These are phyloP conservation scores for Rhodofomes roseus DNA, from an alignment of 1,284 basidiomycete genomes.

Conservation along the genomic window DNA sequence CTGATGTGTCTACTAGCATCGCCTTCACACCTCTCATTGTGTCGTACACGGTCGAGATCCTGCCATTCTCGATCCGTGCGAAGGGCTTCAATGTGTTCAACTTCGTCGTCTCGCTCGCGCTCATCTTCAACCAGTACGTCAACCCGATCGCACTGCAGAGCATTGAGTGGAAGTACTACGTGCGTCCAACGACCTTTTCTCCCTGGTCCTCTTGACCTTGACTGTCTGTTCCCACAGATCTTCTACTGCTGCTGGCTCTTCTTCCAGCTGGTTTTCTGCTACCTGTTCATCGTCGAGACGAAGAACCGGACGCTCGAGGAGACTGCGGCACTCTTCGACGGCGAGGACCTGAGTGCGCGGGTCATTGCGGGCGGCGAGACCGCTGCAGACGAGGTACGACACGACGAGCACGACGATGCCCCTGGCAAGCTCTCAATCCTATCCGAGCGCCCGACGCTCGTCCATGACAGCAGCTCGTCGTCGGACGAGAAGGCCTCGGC, in stretches of 20 bases:
- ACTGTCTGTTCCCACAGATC: constrained; percentile 34
- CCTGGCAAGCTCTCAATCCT: constrained; percentile 29
- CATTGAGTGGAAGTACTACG: constrained; percentile 51
- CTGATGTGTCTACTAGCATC: constrained; percentile 35
- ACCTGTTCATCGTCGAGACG: constrained; percentile 69
- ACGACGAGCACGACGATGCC: constrained; percentile 24
- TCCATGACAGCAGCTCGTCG: not conserved
- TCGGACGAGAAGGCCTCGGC: not conserved
- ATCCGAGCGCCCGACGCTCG: not conserved
- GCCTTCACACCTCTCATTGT: constrained; percentile 75
- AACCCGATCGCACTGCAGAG: constrained; percentile 67
- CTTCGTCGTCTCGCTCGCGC: constrained; percentile 59
- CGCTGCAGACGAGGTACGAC: constrained; percentile 23
- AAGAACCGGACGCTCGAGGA: constrained; percentile 71
- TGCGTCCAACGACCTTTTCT: constrained; percentile 13
- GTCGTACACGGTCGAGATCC: constrained; percentile 72
- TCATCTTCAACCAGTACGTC: constrained; percentile 80
- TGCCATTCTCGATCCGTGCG: constrained; percentile 69
- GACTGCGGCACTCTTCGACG: constrained; percentile 72
- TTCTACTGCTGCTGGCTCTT: constrained; percentile 67
- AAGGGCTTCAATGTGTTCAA: constrained; percentile 77
- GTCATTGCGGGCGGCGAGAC: constrained; percentile 29
- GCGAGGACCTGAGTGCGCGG: constrained; percentile 45
- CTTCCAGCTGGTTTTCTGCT: constrained; percentile 61
- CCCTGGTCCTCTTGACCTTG: not conserved